Evolutionary conservation across 768 basidiomycete genomes (phyloP), one percentile per base, ranked within the genome.

Genomic region (Auricularia auricula-judae): DNA sequence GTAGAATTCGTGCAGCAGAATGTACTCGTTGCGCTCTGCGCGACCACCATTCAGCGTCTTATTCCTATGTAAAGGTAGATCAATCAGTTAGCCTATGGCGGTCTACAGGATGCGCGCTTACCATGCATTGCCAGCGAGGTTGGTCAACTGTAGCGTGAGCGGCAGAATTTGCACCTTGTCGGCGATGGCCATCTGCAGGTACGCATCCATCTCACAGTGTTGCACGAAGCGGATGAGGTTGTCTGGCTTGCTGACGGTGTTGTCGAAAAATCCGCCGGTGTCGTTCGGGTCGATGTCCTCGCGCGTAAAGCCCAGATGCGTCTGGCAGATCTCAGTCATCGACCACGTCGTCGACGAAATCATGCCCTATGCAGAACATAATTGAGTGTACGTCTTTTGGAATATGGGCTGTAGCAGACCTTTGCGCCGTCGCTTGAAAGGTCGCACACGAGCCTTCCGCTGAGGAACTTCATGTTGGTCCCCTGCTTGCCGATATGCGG

Each of bases 281-380:
- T 98, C 97, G 67, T 98, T 96, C 0, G 93, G 88, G 71, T 98
- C 96, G 67, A 97, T 94, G 67, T 98, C 97, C 71, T 97, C 89
- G 43, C 97, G 80, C 62, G 89, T 87, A 65, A 84, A 83, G 67
- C 88, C 87, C 67, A 99, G 84, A 72, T 96, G 89, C 0, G 93
- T 90, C 67, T 81, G 83, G 76, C 91, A 94, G 94, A 99, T 98
- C 75, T 99, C 97, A 8, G 92, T 93, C 63, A 98, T 77, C 2
- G 95, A 96, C 97, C 97, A 99, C 1, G 97, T 98, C 3, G 93
- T 98, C 3, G 97, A 98, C 0, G 87, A 77, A 72, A 99, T 98
- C 93, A 98, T 96, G 23, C 90, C 87, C 93, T 96, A 70, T 29
- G 29, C 29, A 29, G 29, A 29, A 29, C 21, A 35, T 53, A 42